Evolutionary conservation across 345 rosid species (phyloP), one percentile per base, ranked within the genome.

Genomic region (Populus nigra): DNA sequence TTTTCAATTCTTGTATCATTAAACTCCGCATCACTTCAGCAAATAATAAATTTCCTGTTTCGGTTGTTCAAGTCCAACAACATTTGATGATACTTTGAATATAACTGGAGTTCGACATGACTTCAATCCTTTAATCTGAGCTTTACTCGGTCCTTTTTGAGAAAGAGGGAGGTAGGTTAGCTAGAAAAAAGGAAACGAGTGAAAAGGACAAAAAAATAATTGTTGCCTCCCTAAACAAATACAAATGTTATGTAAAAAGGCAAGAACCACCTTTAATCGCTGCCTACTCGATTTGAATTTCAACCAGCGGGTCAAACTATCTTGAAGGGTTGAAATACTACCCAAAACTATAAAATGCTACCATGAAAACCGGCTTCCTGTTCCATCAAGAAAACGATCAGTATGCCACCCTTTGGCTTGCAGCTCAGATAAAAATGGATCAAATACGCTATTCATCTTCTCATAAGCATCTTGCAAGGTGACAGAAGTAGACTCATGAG

Each of bases 381-480:
- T 82, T 72, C 99, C 96, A 73, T 92, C 96, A 39, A 93, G 88
- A 85, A 93, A 95, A 41, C 88, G 91, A 79, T 96, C 98, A 0
- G 96, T 91, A 84, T 92, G 91, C 97, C 99, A 96, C 71, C 99
- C 98, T 87, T 90, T 90, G 53, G 84, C 89, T 47, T 88, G 97
- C 71, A 92, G 87, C 83, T 90, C 90, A 62, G 86, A 78, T 45
- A 91, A 62, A 78, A 96, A 88, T 7, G 87, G 81, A 74, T 88
- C 77, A 72, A 92, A 90, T 43, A 82, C 79, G 29, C 59, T 72
- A 43, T 86, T 87, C 97, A 92, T 89, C 86, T 85, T 91, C 61
- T 82, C 83, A 45, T 92, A 90, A 1, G 97, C 97, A 4, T 87
- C 92, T 83, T 75, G 87, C 84, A 92, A 62, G 43, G 86, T 79